Evolutionary conservation across 73 alveolate genomes (phyloP), one percentile per base, ranked within the genome.

Genomic region (Paramecium biaurelia): DNA sequence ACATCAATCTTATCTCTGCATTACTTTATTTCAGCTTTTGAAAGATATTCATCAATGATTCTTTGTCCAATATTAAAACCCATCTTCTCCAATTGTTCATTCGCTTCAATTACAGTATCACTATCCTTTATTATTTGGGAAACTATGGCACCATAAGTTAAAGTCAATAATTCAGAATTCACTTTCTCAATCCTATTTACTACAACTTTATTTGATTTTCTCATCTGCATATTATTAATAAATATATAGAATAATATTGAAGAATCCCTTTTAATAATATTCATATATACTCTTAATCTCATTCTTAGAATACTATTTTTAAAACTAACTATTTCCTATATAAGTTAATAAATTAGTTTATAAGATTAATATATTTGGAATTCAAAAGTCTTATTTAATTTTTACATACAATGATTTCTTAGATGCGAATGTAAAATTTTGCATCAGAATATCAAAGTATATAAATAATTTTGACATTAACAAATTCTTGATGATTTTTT

Each of bases 71-170:
- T 89, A 70, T 89, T 82, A 49, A 43, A 89, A 34, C 94, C 94
- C 94, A 89, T 70, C 41, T 89, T 89, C 38, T 89, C 94, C 21
- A 89, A 82, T 70, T 89, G 21, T 4, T 89, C 94, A 70, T 89
- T 89, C 5, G 94, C 94, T 15, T 89, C 94, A 23, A 70, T 89
- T 30, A 89, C 74, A 43, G 70, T 89, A 43, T 89, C 94, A 43
- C 85, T 70, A 45, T 89, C 94, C 32, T 70, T 89, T 1, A 89
- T 72, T 23, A 89, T 89, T 70, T 89, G 18, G 20, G 92, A 41
- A 21, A 89, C 94, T 10, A 89, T 89, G 1, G 94, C 94, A 18
- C 94, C 94, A 45, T 89, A 89, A 12, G 94, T 89, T 28, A 89
- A 70, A 10, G 94, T 89, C 28, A 89, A 45, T 28, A 89, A 67